phyloP scores from a whole-genome alignment of 257 asterid species.

The Forsythia viridissima region DNA sequence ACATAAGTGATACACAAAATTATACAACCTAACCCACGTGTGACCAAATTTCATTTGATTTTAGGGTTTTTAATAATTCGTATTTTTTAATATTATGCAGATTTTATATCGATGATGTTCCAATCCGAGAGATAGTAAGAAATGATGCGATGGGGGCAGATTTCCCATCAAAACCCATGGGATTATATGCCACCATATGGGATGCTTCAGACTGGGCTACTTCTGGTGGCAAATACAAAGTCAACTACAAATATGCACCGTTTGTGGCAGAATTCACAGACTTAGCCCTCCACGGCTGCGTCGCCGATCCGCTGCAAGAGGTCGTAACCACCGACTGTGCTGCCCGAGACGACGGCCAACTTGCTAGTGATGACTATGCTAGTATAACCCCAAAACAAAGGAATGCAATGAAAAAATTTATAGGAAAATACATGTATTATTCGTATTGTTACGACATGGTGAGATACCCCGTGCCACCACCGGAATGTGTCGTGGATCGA shows the following conservation, averaged over 20 bases:
- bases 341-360: constrained; percentile 31
- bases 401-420: constrained; percentile 58
- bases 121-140: constrained; percentile 65
- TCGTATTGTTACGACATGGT: constrained; percentile 71
- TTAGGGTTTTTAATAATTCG: not conserved
- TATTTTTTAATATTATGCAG: constrained; percentile 32
- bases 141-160: constrained; percentile 81
- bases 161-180: constrained; percentile 92
- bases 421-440: constrained; percentile 70
- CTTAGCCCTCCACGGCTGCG: constrained; percentile 76
- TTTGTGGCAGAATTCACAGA: constrained; percentile 80
- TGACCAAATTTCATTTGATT: not conserved
- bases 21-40: constrained; percentile 17
- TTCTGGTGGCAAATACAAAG: constrained; percentile 77
- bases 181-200: constrained; percentile 90
- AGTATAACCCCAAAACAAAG: constrained; percentile 50
- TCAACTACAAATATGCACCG: constrained; percentile 87
- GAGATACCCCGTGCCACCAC: constrained; percentile 58
- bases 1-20: not conserved
- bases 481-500: constrained; percentile 79
- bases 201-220: constrained; percentile 99
- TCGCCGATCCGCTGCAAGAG: constrained; percentile 63
- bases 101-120: constrained; percentile 81
- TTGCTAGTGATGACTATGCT: constrained; percentile 39
- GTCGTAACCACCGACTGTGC: constrained; percentile 39